These are phyloP conservation scores for Penicillium alfredii DNA, from an alignment of 495 filamentous ascomycete genomes.

Conservation along the genomic window DNA sequence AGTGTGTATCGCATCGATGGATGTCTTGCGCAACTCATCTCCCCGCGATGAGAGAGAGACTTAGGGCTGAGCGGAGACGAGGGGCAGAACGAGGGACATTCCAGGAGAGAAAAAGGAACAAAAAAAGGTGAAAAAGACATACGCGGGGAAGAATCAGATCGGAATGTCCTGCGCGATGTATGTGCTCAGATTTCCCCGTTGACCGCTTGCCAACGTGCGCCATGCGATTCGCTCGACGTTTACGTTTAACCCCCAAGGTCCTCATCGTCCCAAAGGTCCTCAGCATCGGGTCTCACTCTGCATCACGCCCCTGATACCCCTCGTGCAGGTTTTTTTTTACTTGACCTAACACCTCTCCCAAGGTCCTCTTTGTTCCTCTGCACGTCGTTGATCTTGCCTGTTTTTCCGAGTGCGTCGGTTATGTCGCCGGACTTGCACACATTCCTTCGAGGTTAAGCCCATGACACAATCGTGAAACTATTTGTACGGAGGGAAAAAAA, in stretches of 20 bases:
- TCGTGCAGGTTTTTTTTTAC: too few relatives aligned
- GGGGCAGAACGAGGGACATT: constrained; percentile 8
- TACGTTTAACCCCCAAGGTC: constrained; percentile 34
- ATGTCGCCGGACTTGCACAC: constrained; percentile 8
- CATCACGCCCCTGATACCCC: too few relatives aligned
- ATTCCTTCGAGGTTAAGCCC: constrained; percentile 3
- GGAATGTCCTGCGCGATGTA: too few relatives aligned
- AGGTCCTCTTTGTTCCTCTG: constrained; percentile 22
- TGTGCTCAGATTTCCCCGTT: too few relatives aligned
- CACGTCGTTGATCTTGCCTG: constrained; percentile 15
- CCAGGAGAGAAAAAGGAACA: too few relatives aligned
- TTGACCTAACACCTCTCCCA: too few relatives aligned
- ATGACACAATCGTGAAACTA: constrained; percentile 18
- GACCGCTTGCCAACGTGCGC: constrained; percentile 12
- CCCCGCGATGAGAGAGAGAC: too few relatives aligned
- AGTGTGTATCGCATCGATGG: too few relatives aligned
- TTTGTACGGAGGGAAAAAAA: too few relatives aligned
- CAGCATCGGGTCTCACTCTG: constrained; percentile 6
- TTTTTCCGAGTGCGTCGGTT: constrained; percentile 21
- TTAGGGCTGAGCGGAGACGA: not conserved
- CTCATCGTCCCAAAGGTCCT: constrained; percentile 33
- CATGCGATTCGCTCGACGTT: constrained; percentile 16
- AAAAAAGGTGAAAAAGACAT: not conserved
- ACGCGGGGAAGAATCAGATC: constrained; percentile 7
- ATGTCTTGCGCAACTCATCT: too few relatives aligned